Base-by-base conservation (phyloP, 495 filamentous ascomycete species). In the Mytilinidion resinicola region DNA sequence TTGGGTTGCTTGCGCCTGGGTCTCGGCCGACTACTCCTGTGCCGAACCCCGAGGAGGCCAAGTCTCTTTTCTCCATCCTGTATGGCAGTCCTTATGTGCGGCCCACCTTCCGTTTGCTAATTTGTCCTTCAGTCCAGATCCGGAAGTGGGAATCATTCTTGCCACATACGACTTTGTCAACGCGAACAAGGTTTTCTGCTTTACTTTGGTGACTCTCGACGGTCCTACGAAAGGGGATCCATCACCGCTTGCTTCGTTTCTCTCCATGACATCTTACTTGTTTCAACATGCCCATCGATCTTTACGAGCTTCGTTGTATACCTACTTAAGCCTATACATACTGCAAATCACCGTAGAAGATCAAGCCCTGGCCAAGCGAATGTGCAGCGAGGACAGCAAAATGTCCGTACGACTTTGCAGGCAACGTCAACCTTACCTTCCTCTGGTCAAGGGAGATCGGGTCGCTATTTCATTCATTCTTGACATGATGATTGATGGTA, bases 151-250 rank as follows among this genome's bases (percentile, higher is more conserved):
- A 4, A 77, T 93, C 0, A 74, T 97, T 7, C 76, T 98, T 20
- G 83, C 89, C 14, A 87, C 88, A 0, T 97, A 97, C 70, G 95
- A 97, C 67, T 97, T 97, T 72, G 85, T 82, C 21, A 87, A 91
- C 72, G 85, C 92, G 11, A 98, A 97, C 78, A 96, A 96, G 73
- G 79, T 97, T 19, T 97, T 97, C 71, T 92, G 89, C 72, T 86
- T 86, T 65, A 91, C 87, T 63, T 71, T 98, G 37, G 81, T 96
- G 51, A 82, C 83, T 10, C 69, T 82, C 20, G 64, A 74, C 6
- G 65, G 82, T 0, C 80, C 84, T 35, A 78, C 80, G 35, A 87
- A 88, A 66, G 80, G 78, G 38, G 77, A 85, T 47, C 84, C 95
- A 65, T 77, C 86, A 1, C 88, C 93, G 0, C 86, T 98, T 56